A percentile compares a stretch with the other conserved stretches of the same genome.
Conservation (phyloP, 768 basidiomycete species). For the Ephemerocybe angulata region DNA sequence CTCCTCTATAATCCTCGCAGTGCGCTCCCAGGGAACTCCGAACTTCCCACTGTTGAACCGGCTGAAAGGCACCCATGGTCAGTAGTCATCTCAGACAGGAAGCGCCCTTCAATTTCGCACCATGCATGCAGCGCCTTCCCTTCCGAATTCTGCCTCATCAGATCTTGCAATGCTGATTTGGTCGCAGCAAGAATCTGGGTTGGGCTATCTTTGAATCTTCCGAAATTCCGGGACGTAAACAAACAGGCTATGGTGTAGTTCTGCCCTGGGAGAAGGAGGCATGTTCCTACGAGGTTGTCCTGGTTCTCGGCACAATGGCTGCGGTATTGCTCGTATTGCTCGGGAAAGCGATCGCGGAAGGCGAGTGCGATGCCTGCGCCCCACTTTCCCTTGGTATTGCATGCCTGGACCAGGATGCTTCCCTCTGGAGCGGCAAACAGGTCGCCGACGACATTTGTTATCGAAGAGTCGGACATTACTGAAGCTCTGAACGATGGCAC, state of each 20-base stretch:
- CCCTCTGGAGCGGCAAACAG: slow-evolving; percentile 34
- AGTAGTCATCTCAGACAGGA: neutral
- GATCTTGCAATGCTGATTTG: slow-evolving; percentile 27
- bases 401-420: slow-evolving; percentile 39
- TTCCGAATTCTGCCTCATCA: slow-evolving; percentile 30
- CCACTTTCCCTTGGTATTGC: slow-evolving; percentile 40
- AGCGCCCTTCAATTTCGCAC: slow-evolving; percentile 20
- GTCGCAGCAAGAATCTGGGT: slow-evolving; percentile 36
- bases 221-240: slow-evolving; percentile 40
- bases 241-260: slow-evolving; percentile 37
- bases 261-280: slow-evolving; percentile 33
- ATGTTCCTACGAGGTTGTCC: slow-evolving; percentile 32
- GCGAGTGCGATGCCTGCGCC: slow-evolving; percentile 36
- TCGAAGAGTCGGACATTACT: slow-evolving; percentile 4
- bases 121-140: slow-evolving; percentile 36
- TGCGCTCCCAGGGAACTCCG: slow-evolving; percentile 39
- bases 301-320: slow-evolving; percentile 28
- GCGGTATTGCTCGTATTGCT: slow-evolving; percentile 31
- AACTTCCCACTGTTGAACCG: slow-evolving; percentile 44
- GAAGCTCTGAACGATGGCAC: neutral
- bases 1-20: slow-evolving; percentile 31
- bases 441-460: slow-evolving; percentile 32
- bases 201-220: slow-evolving; percentile 33
- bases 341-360: slow-evolving; percentile 33
- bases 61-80: slow-evolving; percentile 19